phyloP scores from a whole-genome alignment of 176 grass and related monocot genomes.

The Eremochloa ophiuroides region DNA sequence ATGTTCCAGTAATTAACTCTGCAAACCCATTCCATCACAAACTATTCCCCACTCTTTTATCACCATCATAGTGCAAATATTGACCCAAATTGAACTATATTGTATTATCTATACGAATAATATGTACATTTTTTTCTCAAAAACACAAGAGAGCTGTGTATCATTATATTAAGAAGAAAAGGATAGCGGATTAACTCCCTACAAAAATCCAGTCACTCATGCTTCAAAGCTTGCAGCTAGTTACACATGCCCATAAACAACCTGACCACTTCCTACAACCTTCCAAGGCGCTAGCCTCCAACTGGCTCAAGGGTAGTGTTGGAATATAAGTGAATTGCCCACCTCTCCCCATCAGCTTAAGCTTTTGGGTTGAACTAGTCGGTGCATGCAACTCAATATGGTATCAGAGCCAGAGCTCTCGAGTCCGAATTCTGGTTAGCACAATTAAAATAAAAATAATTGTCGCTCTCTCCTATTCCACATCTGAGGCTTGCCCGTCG shows the following conservation, averaged over 20 bases:
- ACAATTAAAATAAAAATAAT: no score
- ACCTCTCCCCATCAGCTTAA: no score
- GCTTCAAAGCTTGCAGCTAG: not conserved
- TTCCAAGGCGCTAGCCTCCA: not conserved
- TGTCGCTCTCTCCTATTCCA: no score
- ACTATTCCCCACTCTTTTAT: conserved; percentile 5
- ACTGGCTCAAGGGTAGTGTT: not conserved
- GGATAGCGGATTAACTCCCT: not conserved
- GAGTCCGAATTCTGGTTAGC: no score
- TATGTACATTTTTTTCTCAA: not conserved
- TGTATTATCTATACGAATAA: not conserved
- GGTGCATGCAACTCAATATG: no score
- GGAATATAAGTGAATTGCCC: no score
- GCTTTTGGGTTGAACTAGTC: no score
- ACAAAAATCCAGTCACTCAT: not conserved
- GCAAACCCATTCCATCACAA: not conserved
- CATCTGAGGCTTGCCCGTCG: no score
- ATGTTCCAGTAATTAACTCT: not conserved
- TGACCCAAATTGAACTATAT: not conserved
- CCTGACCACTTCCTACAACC: not conserved
- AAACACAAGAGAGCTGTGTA: not conserved
- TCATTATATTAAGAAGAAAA: not conserved
- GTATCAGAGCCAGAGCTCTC: no score
- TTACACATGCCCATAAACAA: not conserved
- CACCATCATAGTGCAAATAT: not conserved